These are phyloP conservation scores for Podosphaera xanthii DNA, from an alignment of 2,329 filamentous ascomycete species.

Conservation along the genomic window DNA sequence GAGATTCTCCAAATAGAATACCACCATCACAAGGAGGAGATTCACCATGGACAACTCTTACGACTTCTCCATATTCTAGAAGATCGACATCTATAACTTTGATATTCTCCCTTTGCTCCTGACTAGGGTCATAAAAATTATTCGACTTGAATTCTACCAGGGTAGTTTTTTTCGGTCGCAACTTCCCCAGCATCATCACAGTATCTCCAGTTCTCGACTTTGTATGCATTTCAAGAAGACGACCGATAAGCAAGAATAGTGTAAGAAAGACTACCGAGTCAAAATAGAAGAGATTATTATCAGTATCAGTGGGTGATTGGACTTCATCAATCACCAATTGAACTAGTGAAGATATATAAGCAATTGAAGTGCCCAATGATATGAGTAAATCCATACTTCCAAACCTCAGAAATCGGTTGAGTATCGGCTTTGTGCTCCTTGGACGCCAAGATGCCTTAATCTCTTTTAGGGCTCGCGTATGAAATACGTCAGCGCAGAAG, in stretches of 20 bases:
- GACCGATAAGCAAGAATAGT: constrained; percentile 54
- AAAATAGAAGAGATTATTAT: constrained; percentile 47
- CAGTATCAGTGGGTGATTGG: constrained; percentile 17
- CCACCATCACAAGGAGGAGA: constrained; percentile 23
- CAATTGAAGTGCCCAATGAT: constrained; percentile 68
- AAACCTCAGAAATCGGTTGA: constrained; percentile 69
- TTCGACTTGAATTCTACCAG: constrained; percentile 28
- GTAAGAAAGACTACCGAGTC: constrained; percentile 86
- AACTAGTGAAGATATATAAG: constrained; percentile 62
- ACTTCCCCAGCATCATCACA: constrained; percentile 52
- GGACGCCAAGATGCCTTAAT: constrained; percentile 47
- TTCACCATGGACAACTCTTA: constrained; percentile 54
- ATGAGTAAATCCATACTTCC: constrained; percentile 94
- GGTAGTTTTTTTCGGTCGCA: constrained; percentile 55
- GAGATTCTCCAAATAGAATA: constrained; percentile 36
- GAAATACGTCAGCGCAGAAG: constrained; percentile 68
- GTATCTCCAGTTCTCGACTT: constrained; percentile 80
- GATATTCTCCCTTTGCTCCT: constrained; percentile 3
- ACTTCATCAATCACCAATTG: constrained; percentile 38
- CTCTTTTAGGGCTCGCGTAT: constrained; percentile 31
- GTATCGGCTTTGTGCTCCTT: constrained; percentile 47
- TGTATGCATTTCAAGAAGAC: constrained; percentile 71
- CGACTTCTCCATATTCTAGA: constrained; percentile 47
- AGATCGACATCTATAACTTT: constrained; percentile 25
- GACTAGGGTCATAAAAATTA: neutral